A percentile compares a stretch with the other conserved stretches of the same genome.
phyloP scores from a whole-genome alignment of 805 yeast species.

The Zygosaccharomyces lentus region DNA sequence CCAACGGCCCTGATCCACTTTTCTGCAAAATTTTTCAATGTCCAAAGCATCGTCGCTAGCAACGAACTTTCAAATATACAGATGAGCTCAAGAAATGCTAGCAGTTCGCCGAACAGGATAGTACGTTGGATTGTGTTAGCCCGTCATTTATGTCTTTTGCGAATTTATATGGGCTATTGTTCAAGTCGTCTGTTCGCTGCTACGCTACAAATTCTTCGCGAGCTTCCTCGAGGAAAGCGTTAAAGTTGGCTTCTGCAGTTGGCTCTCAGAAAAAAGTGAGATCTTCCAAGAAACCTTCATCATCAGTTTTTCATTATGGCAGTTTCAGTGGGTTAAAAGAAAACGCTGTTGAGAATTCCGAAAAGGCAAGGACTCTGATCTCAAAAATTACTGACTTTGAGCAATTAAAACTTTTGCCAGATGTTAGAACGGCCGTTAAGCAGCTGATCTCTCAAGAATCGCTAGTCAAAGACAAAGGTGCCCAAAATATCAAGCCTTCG shows the following conservation, averaged over 20 bases:
- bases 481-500: conserved; percentile 47
- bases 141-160: background rate
- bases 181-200: conserved; percentile 3
- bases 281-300: background rate
- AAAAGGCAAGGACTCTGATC: conserved; percentile 39
- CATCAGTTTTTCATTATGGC: conserved; percentile 39
- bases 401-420: conserved; percentile 63
- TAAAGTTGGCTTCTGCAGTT: conserved; percentile 12
- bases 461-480: conserved; percentile 29
- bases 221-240: conserved; percentile 3
- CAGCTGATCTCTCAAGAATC: conserved; percentile 49
- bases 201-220: conserved; percentile 2
- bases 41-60: conserved; percentile 5
- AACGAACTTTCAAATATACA: conserved; percentile 3
- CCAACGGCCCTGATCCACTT: background rate
- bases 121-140: background rate
- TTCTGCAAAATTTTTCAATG: conserved; percentile 9
- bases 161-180: background rate
- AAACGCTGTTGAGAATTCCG: conserved; percentile 36
- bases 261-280: conserved; percentile 1
- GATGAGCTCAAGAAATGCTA: background rate
- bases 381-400: conserved; percentile 58
- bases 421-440: conserved; percentile 57
- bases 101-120: background rate
- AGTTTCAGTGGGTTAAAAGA: conserved; percentile 45